Evolutionary conservation across 257 asterid genomes (phyloP), one percentile per base, ranked within the genome.

Genomic region (Ehretia macrophylla): DNA sequence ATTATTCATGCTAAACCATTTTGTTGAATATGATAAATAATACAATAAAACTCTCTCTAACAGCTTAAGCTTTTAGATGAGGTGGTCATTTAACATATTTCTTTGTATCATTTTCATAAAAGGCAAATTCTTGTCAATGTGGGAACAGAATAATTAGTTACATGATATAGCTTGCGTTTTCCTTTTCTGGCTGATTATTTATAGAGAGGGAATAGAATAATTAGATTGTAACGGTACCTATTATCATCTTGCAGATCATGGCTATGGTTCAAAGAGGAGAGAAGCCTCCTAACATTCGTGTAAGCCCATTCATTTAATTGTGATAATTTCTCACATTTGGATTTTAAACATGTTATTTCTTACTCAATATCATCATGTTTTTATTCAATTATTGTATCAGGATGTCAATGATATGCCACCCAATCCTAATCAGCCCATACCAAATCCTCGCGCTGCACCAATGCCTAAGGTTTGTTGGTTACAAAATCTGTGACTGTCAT

Each of bases 211-310:
- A 52, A 11, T 27, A 20, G 27, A 52, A 12, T 8, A 52, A 52
- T 20, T 20, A 2, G 35, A 32, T 51, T 32, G 22, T 32, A 11
- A 35, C 63, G 54, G 56, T 62, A 16, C 27, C 23, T 13, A 32
- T 38, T 27, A 51, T 54, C 58, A 39, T 54, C 67, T 59, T 71
- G 73, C 92, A 93, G 99, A 85, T 93, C 66, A 75, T 93, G 97
- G 79, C 76, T 53, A 89, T 89, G 97, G 80, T 93, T 75, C 85
- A 84, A 68, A 80, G 95, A 78, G 99, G 99, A 71, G 99, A 93
- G 77, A 89, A 64, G 56, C 99, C 97, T 35, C 59, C 96, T 63
- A 89, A 89, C 68, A 82, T 93, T 66, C 81, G 95, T 78, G 98
- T 92, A 66, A 58, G 83, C 79, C 63, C 69, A 56, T 62, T 32